Evolutionary conservation across 2,329 filamentous ascomycete species (phyloP).

Genomic region (Cryphonectria carpinicola): DNA sequence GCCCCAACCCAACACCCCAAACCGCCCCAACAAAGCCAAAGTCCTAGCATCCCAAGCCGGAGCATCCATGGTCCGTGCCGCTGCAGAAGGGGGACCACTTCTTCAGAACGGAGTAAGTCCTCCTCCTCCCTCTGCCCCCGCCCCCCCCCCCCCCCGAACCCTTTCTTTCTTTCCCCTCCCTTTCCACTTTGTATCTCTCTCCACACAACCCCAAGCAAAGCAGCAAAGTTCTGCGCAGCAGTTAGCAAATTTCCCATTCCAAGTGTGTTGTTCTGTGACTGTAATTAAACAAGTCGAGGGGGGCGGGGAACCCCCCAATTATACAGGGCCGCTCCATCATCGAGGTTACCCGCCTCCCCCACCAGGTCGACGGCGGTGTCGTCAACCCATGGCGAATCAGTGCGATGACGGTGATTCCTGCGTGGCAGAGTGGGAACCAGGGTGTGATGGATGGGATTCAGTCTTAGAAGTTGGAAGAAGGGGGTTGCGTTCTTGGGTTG

Average conservation of each 20-base stretch:
- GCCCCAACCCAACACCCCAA: conserved; percentile 30
- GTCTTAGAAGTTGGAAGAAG: not conserved
- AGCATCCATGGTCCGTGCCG: conserved; percentile 33
- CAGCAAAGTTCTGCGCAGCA: too few relatives aligned
- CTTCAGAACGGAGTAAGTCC: conserved; percentile 38
- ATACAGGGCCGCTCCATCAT: conserved; percentile 34
- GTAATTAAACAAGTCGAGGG: not conserved
- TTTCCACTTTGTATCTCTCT: too few relatives aligned
- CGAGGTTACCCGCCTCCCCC: conserved; percentile 34
- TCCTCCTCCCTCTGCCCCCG: not conserved
- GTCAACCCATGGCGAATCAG: conserved; percentile 40
- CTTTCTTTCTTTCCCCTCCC: too few relatives aligned
- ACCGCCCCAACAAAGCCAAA: conserved; percentile 32
- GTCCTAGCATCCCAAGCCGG: conserved; percentile 31
- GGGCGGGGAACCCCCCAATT: too few relatives aligned
- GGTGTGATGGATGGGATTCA: conserved; percentile 22
- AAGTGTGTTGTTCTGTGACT: not conserved
- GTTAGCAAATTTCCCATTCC: too few relatives aligned
- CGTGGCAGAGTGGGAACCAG: conserved; percentile 37
- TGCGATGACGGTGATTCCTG: conserved; percentile 31
- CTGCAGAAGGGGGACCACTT: conserved; percentile 31
- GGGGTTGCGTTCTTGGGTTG: not conserved
- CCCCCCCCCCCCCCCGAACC: too few relatives aligned
- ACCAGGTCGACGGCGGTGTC: conserved; percentile 34
- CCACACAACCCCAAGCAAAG: too few relatives aligned